phyloP scores from a whole-genome alignment of 192 early-diverging fungal genomes.

The Gaertneriomyces sp. region DNA sequence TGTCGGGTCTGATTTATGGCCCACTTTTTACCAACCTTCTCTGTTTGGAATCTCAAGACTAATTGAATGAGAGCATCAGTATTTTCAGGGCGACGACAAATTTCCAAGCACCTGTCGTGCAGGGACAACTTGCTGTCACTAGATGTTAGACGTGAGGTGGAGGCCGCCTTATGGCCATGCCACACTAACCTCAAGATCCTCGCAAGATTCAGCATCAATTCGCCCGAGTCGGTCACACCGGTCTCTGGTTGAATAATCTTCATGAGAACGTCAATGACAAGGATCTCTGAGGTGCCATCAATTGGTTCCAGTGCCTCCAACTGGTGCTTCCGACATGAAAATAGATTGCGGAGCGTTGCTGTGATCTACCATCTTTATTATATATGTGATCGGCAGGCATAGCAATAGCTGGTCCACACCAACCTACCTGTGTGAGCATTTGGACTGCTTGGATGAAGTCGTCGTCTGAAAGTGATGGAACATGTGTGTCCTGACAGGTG shows the following conservation, averaged over 20 bases:
- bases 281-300: background rate
- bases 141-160: background rate
- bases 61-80: constrained; percentile 14
- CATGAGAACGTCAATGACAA: constrained; percentile 7
- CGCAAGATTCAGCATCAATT: constrained; percentile 33
- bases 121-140: constrained; percentile 33
- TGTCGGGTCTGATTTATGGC: background rate
- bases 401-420: background rate
- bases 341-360: constrained; percentile 31
- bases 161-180: background rate
- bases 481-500: background rate
- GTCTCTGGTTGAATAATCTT: background rate
- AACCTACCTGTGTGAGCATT: constrained; percentile 24
- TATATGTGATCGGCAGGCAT: background rate
- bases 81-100: constrained; percentile 8
- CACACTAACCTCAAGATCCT: constrained; percentile 35
- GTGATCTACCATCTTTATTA: constrained; percentile 25
- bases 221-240: constrained; percentile 23
- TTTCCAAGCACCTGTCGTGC: constrained; percentile 19
- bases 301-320: constrained; percentile 10
- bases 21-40: constrained; percentile 24
- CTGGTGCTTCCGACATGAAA: background rate
- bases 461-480: constrained; percentile 1
- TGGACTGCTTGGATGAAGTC: constrained; percentile 14
- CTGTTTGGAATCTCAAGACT: constrained; percentile 29